Conservation (phyloP, 2,329 filamentous ascomycete species). For the Pseudocercospora musae region DNA sequence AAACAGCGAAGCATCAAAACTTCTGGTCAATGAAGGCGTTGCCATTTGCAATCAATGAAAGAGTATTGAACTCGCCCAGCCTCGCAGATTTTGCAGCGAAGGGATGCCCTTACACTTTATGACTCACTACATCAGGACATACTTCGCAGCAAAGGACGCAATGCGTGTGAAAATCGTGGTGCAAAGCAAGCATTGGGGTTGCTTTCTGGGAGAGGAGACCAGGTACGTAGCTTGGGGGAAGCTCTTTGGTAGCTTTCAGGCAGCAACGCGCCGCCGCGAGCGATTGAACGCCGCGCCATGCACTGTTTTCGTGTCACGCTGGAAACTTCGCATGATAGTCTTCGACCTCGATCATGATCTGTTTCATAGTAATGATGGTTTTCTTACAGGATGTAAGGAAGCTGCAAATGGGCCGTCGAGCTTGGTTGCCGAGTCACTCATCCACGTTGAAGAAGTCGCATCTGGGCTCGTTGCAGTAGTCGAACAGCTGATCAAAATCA, state of each 20-base stretch:
- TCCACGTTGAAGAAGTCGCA: neutral
- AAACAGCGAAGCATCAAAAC: conserved; percentile 20
- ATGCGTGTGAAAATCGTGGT: neutral
- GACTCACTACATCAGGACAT: neutral
- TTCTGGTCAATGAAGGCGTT: conserved; percentile 8
- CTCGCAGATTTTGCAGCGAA: neutral
- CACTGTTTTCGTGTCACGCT: neutral
- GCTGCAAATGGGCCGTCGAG: too few species aligned
- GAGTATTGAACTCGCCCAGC: neutral
- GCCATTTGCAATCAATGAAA: conserved; percentile 6
- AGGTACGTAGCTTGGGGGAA: neutral
- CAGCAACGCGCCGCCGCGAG: neutral
- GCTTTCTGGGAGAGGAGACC: neutral
- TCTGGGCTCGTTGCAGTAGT: neutral
- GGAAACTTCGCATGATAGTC: neutral
- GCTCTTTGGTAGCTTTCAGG: conserved; percentile 1
- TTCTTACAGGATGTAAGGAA: too few species aligned
- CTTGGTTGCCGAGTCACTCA: neutral
- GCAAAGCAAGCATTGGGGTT: neutral
- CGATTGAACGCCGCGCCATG: neutral
- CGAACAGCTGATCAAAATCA: too few species aligned
- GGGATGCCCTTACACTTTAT: neutral
- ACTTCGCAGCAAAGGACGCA: neutral
- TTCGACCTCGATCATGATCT: neutral
- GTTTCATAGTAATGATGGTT: too few species aligned